Percentiles rank a stretch among this genome's conserved stretches.
These are phyloP conservation scores for Brassica incana DNA, from an alignment of 345 rosid genomes.

Conservation along the genomic window DNA sequence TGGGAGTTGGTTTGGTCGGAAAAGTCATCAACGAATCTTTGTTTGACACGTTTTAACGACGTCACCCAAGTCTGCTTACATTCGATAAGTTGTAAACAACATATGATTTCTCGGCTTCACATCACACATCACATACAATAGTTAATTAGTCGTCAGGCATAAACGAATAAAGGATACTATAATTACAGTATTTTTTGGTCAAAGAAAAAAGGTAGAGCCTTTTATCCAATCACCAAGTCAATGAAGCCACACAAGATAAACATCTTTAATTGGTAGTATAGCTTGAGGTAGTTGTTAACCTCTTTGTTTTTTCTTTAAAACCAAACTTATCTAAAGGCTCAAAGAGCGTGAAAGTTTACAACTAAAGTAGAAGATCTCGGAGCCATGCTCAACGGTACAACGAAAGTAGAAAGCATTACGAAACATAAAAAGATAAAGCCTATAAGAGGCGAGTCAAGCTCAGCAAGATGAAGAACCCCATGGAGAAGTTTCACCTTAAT, in stretches of 20 bases:
- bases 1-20: slow-evolving; percentile 29
- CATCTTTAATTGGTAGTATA: not conserved
- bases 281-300: not conserved
- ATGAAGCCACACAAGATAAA: not conserved
- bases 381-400: no score
- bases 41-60: slow-evolving; percentile 21
- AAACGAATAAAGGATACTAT: not conserved
- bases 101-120: not conserved
- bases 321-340: no score
- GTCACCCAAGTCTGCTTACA: not conserved
- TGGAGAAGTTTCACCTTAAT: no score
- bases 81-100: not conserved
- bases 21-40: slow-evolving; percentile 11
- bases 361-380: no score
- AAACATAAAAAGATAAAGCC: no score
- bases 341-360: no score
- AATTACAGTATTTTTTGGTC: not conserved
- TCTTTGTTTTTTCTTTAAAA: not conserved
- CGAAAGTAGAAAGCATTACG: no score
- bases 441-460: no score
- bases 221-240: not conserved
- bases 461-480: no score
- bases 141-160: not conserved
- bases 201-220: no score
- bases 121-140: not conserved